phyloP scores from a whole-genome alignment of 257 asterid genomes.

The Solanum lycopersicoides region DNA sequence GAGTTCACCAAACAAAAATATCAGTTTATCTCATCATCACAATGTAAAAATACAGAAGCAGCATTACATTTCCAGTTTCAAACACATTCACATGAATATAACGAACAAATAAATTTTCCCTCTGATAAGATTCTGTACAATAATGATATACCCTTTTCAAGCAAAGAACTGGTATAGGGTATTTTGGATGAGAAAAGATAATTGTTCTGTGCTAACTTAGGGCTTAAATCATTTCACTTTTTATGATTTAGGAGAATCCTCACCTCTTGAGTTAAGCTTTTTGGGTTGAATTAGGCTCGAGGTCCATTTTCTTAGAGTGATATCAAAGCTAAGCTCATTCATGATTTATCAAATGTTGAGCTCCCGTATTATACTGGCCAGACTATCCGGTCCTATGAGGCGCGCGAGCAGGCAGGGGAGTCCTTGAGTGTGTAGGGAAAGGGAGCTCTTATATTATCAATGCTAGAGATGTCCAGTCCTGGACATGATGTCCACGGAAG shows the following conservation, averaged over 20 bases:
- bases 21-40: neutral
- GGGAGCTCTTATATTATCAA: neutral
- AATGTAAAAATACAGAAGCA: neutral
- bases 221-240: neutral
- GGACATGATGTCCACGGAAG: neutral
- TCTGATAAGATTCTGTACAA: neutral
- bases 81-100: neutral
- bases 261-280: neutral
- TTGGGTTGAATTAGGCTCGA: neutral
- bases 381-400: neutral
- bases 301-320: neutral
- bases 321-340: neutral
- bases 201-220: neutral
- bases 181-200: neutral
- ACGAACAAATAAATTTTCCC: neutral
- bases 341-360: neutral
- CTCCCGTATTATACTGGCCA: neutral
- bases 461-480: neutral
- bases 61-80: neutral
- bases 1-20: neutral
- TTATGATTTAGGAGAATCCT: neutral
- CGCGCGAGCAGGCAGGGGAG: neutral
- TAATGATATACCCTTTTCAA: neutral
- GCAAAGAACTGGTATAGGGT: neutral
- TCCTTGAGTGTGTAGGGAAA: neutral